These are phyloP conservation scores for Silybum marianum DNA, from an alignment of 129 eudicot species.

Conservation along the genomic window DNA sequence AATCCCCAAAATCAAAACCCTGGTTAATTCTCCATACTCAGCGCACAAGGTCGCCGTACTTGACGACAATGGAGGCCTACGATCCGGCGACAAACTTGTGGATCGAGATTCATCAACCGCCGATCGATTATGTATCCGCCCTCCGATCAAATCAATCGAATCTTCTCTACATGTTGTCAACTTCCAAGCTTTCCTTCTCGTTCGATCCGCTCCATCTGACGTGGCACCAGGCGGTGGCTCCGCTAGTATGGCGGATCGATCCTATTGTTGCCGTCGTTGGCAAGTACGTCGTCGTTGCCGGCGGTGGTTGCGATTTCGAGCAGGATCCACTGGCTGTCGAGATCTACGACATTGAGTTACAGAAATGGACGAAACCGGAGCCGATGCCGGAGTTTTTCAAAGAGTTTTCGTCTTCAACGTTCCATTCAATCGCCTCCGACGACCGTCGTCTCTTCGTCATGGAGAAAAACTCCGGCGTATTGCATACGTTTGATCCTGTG, in stretches of 20 bases:
- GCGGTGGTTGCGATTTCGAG: conserved; percentile 50
- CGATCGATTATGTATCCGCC: conserved; percentile 26
- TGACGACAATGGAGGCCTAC: conserved; percentile 43
- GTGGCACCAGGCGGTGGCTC: conserved; percentile 54
- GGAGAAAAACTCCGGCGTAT: conserved; percentile 40
- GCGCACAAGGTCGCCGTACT: conserved; percentile 32
- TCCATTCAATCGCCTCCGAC: conserved; percentile 49
- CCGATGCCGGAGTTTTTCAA: conserved; percentile 49
- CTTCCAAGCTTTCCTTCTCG: conserved; percentile 37
- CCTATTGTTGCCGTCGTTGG: conserved; percentile 61
- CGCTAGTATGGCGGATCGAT: conserved; percentile 48
- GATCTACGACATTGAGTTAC: conserved; percentile 37
- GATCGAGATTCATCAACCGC: conserved; percentile 38
- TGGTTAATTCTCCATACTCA: conserved; percentile 63
- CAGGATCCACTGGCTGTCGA: conserved; percentile 59
- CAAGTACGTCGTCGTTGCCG: conserved; percentile 43
- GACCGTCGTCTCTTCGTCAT: conserved; percentile 32
- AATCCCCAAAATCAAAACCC: conserved; percentile 36
- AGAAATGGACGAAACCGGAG: conserved; percentile 36
- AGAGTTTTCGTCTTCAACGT: conserved; percentile 45
- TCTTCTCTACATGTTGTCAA: conserved; percentile 47
- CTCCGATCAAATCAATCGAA: conserved; percentile 44
- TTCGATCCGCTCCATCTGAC: conserved; percentile 44
- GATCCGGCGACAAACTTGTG: conserved; percentile 56
- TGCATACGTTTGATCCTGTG: conserved; percentile 42